Evolutionary conservation across 2,329 filamentous ascomycete species (phyloP).

Genomic region (Trichoderma gracile): DNA sequence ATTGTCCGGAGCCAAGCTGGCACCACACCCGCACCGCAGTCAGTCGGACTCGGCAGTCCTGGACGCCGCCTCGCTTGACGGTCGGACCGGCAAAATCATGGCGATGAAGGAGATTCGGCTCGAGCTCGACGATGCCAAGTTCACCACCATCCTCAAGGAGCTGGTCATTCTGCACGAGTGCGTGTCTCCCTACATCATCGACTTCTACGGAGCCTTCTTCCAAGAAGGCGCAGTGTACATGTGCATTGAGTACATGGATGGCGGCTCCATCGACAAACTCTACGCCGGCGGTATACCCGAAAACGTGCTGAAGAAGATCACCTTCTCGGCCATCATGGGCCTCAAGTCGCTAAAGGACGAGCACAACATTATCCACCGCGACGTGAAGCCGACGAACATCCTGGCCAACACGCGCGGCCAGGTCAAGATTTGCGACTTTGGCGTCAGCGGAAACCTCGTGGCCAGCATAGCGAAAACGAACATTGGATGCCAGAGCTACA

Average conservation of each 20-base stretch:
- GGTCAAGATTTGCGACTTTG: slow-evolving; percentile 98
- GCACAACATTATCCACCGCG: slow-evolving; percentile 98
- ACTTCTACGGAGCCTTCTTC: slow-evolving; percentile 98
- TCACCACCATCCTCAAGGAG: slow-evolving; percentile 96
- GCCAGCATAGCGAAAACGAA: slow-evolving; percentile 98
- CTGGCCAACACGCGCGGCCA: slow-evolving; percentile 86
- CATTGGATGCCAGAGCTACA: slow-evolving; percentile 98
- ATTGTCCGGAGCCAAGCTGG: slow-evolving; percentile 50
- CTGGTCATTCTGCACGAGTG: slow-evolving; percentile 94
- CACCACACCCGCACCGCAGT: slow-evolving; percentile 40
- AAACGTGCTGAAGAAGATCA: slow-evolving; percentile 83
- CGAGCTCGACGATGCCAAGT: slow-evolving; percentile 94
- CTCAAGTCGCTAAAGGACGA: slow-evolving; percentile 94
- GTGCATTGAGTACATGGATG: slow-evolving; percentile 99
- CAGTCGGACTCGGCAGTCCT: slow-evolving; percentile 41
- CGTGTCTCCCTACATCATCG: slow-evolving; percentile 92
- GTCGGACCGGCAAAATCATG: slow-evolving; percentile 79
- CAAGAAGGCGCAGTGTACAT: slow-evolving; percentile 99
- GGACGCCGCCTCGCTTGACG: slow-evolving; percentile 37
- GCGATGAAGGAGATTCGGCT: slow-evolving; percentile 99
- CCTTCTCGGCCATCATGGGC: slow-evolving; percentile 84
- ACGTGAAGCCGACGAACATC: slow-evolving; percentile 99
- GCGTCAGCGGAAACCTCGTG: slow-evolving; percentile 93
- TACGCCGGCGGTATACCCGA: slow-evolving; percentile 91
- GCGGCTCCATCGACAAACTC: slow-evolving; percentile 94